Conservation (phyloP, 1,139 yeast genomes). For the Arxiozyma telluris region DNA sequence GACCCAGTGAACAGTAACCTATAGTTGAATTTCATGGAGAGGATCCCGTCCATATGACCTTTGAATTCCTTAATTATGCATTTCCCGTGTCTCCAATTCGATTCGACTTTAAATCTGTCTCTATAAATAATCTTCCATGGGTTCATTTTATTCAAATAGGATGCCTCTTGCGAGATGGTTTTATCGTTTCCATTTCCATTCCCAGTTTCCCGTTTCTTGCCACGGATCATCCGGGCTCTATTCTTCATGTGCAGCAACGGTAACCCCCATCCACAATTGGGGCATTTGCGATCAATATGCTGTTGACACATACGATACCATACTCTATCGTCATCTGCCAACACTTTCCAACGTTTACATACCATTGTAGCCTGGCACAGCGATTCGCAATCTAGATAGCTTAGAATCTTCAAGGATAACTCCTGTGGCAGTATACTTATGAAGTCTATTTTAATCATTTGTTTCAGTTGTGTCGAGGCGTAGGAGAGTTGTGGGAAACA, state of each 20-base stretch:
- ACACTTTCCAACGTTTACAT: constrained; percentile 68
- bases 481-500: constrained; percentile 90
- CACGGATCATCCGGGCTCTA: constrained; percentile 6
- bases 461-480: constrained; percentile 68
- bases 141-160: constrained; percentile 38
- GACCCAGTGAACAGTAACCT: constrained; percentile 83
- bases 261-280: constrained; percentile 98
- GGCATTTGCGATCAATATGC: constrained; percentile 93
- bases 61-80: constrained; percentile 55
- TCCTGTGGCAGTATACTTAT: constrained; percentile 79
- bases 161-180: not conserved
- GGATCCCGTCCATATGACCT: constrained; percentile 84
- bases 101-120: constrained; percentile 82
- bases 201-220: not conserved
- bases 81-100: constrained; percentile 86
- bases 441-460: constrained; percentile 79
- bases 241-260: constrained; percentile 78
- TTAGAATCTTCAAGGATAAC: constrained; percentile 70
- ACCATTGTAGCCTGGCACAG: constrained; percentile 92
- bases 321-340: constrained; percentile 93
- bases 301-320: constrained; percentile 99
- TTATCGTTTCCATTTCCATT: not conserved
- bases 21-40: constrained; percentile 75
- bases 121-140: constrained; percentile 96
- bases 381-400: constrained; percentile 85